Evolutionary conservation across 345 rosid genomes (phyloP), one percentile per base, ranked within the genome.

Genomic region (Heritiera fomes): DNA sequence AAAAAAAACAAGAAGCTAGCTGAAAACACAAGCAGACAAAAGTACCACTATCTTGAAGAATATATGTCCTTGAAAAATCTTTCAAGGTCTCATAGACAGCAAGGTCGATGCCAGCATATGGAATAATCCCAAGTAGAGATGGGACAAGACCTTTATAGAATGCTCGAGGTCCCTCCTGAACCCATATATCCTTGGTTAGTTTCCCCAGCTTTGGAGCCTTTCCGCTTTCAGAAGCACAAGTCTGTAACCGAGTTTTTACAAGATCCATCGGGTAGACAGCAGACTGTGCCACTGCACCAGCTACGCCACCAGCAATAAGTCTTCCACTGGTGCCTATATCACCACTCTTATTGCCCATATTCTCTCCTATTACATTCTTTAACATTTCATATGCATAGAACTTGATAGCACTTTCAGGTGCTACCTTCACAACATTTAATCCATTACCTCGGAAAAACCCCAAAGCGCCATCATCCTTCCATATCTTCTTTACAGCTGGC

Each of bases 361-460:
- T 17, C 20, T 84, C 83, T 79, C 85, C 86, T 13, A 92, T 89
- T 4, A 85, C 83, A 7, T 84, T 83, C 86, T 96, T 94, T 47
- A 94, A 81, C 87, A 90, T 81, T 88, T 96, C 99, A 80, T 94
- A 96, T 30, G 91, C 80, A 80, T 90, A 92, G 85, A 96, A 96
- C 86, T 87, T 96, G 30, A 96, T 86, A 68, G 99, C 99, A 81
- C 98, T 96, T 86, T 96, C 99, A 62, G 99, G 99, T 76, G 98
- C 97, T 5, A 96, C 99, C 88, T 96, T 96, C 72, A 89, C 78
- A 45, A 92, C 94, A 64, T 96, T 96, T 75, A 96, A 84, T 38
- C 99, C 99, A 80, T 94, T 94, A 38, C 99, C 99, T 67, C 98
- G 89, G 76, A 92, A 96, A 84, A 96, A 96, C 28, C 99, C 98